A percentile compares a stretch with the other conserved stretches of the same genome.
These are phyloP conservation scores for Apiotrichum gracile DNA, from an alignment of 1,284 basidiomycete genomes.

Conservation along the genomic window DNA sequence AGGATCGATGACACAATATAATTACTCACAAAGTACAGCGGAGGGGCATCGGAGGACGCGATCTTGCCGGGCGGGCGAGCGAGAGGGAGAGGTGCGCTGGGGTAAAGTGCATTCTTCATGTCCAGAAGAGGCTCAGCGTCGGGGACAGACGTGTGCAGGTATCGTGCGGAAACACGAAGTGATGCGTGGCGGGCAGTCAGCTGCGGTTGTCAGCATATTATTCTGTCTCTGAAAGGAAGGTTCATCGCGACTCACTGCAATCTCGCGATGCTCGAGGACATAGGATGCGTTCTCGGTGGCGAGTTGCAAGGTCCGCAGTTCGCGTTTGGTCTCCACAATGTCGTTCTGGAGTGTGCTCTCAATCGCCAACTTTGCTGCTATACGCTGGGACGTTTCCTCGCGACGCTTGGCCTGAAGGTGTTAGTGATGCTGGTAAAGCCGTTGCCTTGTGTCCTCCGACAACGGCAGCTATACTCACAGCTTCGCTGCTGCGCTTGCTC, in stretches of 20 bases:
- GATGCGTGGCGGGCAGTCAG: constrained; percentile 32
- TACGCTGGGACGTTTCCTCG: constrained; percentile 39
- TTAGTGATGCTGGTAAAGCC: not conserved
- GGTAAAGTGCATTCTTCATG: constrained; percentile 23
- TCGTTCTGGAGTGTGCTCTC: constrained; percentile 37
- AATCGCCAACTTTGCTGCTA: constrained; percentile 36
- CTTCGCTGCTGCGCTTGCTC: constrained; percentile 32
- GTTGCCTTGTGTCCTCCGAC: no score
- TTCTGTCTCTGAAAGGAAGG: not conserved
- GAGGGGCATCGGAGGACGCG: constrained; percentile 13
- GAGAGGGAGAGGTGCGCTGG: constrained; percentile 33
- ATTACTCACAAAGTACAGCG: constrained; percentile 41
- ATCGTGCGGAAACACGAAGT: constrained; percentile 29
- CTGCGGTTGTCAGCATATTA: constrained; percentile 17
- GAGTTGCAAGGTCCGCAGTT: constrained; percentile 33
- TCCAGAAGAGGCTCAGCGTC: constrained; percentile 10
- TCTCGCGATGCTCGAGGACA: constrained; percentile 35
- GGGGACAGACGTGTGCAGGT: constrained; percentile 31
- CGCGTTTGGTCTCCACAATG: constrained; percentile 36
- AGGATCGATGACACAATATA: not conserved
- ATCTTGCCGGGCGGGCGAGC: constrained; percentile 28
- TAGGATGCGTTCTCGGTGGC: constrained; percentile 36
- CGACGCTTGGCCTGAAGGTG: constrained; percentile 32
- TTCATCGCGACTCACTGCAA: constrained; percentile 29
- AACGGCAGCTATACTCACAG: constrained; percentile 28